Evolutionary conservation across 75 land plant species (phyloP).

Genomic region (Gnetum montanum): DNA sequence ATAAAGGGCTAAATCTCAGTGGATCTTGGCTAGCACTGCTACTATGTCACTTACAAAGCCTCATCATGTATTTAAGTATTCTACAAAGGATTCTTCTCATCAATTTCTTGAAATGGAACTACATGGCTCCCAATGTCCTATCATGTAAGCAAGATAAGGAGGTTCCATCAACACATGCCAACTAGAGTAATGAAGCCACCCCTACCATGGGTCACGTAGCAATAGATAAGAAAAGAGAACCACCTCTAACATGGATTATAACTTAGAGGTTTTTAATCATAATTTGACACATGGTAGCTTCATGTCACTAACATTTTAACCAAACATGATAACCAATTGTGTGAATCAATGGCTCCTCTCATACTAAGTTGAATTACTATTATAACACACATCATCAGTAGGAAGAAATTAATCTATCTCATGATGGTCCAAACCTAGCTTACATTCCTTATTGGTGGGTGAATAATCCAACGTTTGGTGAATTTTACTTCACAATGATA

Average conservation of each 20-base stretch:
- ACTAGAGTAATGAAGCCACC: not conserved
- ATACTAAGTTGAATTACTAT: too few species aligned
- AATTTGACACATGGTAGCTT: too few species aligned
- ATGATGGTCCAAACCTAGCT: conserved; percentile 5
- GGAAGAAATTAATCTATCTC: conserved; percentile 46
- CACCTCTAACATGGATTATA: conserved; percentile 52
- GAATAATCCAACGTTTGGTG: not conserved
- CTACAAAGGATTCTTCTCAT: not conserved
- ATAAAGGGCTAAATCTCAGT: too few species aligned
- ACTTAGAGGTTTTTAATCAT: conserved; percentile 64
- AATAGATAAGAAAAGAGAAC: not conserved
- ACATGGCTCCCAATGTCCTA: not conserved
- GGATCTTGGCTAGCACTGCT: conserved; percentile 28
- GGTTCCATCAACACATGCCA: not conserved
- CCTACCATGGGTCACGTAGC: not conserved
- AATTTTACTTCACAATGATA: too few species aligned
- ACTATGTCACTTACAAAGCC: conserved; percentile 21
- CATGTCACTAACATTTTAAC: too few species aligned
- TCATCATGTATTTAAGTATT: conserved; percentile 11
- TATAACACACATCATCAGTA: too few species aligned
- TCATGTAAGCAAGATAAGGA: not conserved
- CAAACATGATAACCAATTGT: conserved; percentile 46
- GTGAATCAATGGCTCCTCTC: too few species aligned
- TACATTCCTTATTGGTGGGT: conserved; percentile 6
- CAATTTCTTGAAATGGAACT: too few species aligned